phyloP scores from a whole-genome alignment of 2,329 filamentous ascomycete species.

The Mycosphaerella sp. region DNA sequence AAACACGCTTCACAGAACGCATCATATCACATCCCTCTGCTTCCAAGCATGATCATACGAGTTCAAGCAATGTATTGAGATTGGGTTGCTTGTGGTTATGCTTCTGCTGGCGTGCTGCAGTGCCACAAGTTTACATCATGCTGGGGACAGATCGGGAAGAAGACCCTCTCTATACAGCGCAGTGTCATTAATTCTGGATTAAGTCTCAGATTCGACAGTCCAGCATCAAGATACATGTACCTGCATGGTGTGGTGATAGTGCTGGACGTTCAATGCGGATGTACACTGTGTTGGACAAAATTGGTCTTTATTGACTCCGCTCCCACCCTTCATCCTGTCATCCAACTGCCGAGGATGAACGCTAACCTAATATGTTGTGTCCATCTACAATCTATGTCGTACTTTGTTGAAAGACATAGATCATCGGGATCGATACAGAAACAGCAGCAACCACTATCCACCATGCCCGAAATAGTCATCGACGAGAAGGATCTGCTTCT shows the following conservation, averaged over 20 bases:
- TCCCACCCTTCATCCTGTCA: too few relatives aligned
- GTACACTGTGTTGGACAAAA: background rate
- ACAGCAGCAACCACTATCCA: background rate
- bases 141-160: background rate
- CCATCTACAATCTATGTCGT: background rate
- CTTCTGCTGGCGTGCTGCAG: background rate
- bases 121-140: background rate
- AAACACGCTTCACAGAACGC: too few relatives aligned
- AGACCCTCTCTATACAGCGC: background rate
- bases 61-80: background rate
- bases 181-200: background rate
- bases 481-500: constrained; percentile 41
- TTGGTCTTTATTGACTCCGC: background rate
- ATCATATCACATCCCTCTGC: too few relatives aligned
- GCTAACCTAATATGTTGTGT: background rate
- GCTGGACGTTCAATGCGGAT: background rate
- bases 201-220: background rate
- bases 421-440: background rate
- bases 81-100: background rate
- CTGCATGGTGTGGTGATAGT: background rate
- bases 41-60: too few relatives aligned
- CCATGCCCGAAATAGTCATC: constrained; percentile 29
- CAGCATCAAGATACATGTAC: too few relatives aligned
- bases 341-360: background rate
- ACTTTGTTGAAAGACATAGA: background rate